Base-by-base conservation (phyloP, 345 rosid species). In the Brassica cretica region DNA sequence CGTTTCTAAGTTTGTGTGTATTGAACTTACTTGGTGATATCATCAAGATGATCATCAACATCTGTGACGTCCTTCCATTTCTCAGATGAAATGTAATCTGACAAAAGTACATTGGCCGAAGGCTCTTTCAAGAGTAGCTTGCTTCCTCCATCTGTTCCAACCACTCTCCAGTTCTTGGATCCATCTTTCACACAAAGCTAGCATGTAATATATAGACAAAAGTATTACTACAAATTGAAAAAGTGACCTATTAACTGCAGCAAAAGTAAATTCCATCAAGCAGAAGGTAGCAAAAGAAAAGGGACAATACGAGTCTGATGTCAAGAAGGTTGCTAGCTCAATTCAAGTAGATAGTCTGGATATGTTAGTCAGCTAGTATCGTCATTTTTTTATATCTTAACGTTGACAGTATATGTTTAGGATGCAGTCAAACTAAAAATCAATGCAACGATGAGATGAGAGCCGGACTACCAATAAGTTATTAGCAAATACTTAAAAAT, bases 41-140 rank as follows among this genome's bases (percentile, higher is more conserved):
- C 91, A 55, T 93, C 99, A 32, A 95, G 98, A 84, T 93, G 99
- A 71, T 93, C 98, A 70, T 95, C 96, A 75, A 95, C 85, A 82
- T 95, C 98, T 19, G 90, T 89, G 39, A 95, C 75, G 76, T 86
- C 88, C 77, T 88, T 88, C 96, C 96, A 91, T 82, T 93, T 95
- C 80, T 79, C 86, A 3, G 94, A 86, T 46, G 91, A 80, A 69
- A 95, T 87, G 78, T 84, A 89, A 85, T 93, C 99, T 67, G 75
- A 72, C 39, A 95, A 74, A 64, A 93, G 84, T 70, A 74, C 66
- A 82, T 90, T 93, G 21, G 98, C 96, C 1, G 93, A 86, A 76
- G 98, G 94, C 79, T 91, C 99, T 89, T 89, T 93, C 41, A 78
- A 73, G 9, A 84, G 80, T 82, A 95, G 80, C 55, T 74, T 85